A percentile compares a stretch with the other conserved stretches of the same genome.
phyloP scores from a whole-genome alignment of 371 early-diverging fungal species.

The Apophysomyces ossiformis region DNA sequence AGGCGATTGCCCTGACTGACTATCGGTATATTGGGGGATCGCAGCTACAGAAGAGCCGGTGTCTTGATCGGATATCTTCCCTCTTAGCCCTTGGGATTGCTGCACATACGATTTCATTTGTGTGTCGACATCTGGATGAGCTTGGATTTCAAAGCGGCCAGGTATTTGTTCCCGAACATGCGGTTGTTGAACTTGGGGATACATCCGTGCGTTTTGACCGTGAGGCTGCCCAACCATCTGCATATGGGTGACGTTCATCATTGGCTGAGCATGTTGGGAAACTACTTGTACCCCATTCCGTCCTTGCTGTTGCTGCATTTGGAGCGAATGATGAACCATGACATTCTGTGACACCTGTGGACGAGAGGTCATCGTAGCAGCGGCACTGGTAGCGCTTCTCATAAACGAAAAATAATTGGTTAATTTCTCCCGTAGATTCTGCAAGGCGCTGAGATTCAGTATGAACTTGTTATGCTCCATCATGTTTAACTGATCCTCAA shows the following conservation, averaged over 20 bases:
- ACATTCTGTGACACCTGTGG: neutral
- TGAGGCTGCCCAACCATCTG: neutral
- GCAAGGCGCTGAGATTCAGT: conserved; percentile 47
- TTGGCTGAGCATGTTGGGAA: neutral
- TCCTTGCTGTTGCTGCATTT: conserved; percentile 2
- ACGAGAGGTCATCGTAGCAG: neutral
- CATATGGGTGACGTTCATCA: neutral
- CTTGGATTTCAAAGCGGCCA: neutral
- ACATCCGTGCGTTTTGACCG: neutral
- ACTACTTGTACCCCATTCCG: neutral
- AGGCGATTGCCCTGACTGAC: neutral
- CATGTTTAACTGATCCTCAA: conserved; percentile 57
- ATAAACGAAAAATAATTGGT: conserved; percentile 49
- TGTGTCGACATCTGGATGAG: neutral
- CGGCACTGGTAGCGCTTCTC: neutral
- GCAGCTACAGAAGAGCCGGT: neutral
- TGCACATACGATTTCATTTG: neutral
- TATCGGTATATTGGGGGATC: neutral
- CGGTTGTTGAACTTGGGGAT: neutral
- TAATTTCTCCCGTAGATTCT: conserved; percentile 55
- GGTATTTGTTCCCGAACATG: conserved; percentile 14
- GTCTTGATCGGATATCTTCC: neutral
- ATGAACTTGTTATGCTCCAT: conserved; percentile 51
- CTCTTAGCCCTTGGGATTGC: neutral
- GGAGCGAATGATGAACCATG: neutral